phyloP scores from a whole-genome alignment of 2,329 filamentous ascomycete genomes.

The Macrophomina tecta region DNA sequence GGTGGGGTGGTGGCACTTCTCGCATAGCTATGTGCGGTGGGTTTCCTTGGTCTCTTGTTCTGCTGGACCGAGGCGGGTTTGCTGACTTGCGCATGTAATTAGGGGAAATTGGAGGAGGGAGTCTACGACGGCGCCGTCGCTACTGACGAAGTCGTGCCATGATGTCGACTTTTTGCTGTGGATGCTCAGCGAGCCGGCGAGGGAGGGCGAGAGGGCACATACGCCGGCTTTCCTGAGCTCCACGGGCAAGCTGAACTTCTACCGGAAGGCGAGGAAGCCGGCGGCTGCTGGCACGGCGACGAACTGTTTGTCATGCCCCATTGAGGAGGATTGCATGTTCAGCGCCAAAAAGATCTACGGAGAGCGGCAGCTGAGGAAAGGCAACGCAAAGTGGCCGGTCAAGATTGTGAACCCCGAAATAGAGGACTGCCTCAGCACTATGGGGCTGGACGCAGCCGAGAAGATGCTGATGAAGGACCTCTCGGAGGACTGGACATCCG shows the following conservation, averaged over 20 bases:
- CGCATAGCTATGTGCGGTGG: slow-evolving; percentile 81
- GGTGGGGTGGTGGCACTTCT: slow-evolving; percentile 92
- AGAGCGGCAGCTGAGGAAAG: slow-evolving; percentile 68
- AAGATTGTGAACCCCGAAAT: slow-evolving; percentile 92
- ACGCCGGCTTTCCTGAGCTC: slow-evolving; percentile 79
- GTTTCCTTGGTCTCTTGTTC: slow-evolving; percentile 26
- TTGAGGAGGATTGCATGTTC: slow-evolving; percentile 78
- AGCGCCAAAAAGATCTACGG: slow-evolving; percentile 85
- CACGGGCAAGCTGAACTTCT: slow-evolving; percentile 77
- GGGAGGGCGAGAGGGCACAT: slow-evolving; percentile 53
- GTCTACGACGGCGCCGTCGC: slow-evolving; percentile 74
- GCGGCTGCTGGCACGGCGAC: slow-evolving; percentile 74
- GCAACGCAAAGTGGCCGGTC: slow-evolving; percentile 80
- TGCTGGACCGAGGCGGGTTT: not conserved
- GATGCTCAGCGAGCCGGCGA: slow-evolving; percentile 62
- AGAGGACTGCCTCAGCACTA: slow-evolving; percentile 68
- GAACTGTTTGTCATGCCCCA: slow-evolving; percentile 83
- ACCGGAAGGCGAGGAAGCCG: slow-evolving; percentile 78
- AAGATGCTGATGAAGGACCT: slow-evolving; percentile 57
- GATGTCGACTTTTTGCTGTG: slow-evolving; percentile 93
- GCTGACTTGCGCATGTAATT: not conserved
- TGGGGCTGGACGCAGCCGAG: slow-evolving; percentile 57
- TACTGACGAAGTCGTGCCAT: slow-evolving; percentile 95
- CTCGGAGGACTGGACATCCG: slow-evolving; percentile 63
- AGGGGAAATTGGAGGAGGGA: slow-evolving; percentile 92